A percentile compares a stretch with the other conserved stretches of the same genome.
Evolutionary conservation across 139 green algal genomes (phyloP).

Genomic region (Chlamydomonas sp.): DNA sequence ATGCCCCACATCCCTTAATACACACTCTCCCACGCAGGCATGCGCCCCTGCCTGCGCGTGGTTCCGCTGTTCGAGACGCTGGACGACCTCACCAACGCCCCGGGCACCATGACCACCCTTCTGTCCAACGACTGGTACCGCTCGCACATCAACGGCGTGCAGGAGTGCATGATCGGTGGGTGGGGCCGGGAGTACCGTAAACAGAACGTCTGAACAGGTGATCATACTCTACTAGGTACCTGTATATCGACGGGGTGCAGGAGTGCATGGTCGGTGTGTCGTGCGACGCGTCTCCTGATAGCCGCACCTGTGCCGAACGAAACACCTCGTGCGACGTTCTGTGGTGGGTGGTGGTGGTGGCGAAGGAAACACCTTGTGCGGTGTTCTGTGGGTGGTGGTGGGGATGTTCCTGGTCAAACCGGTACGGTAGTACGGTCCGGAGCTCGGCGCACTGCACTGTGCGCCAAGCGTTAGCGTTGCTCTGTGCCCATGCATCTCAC

Average conservation of each 20-base stretch:
- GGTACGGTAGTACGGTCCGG: no score
- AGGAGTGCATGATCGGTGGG: conserved; percentile 71
- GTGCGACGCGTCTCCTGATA: no score
- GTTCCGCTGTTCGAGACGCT: conserved; percentile 97
- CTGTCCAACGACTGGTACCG: conserved; percentile 78
- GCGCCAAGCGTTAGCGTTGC: no score
- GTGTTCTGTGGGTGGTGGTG: no score
- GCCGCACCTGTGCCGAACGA: no score
- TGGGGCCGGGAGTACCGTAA: neutral
- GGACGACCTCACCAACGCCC: conserved; percentile 87
- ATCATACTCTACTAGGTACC: neutral
- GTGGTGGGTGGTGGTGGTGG: no score
- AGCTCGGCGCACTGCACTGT: no score
- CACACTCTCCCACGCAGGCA: conserved; percentile 5
- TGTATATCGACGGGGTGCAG: neutral
- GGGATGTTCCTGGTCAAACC: no score
- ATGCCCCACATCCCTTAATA: no score
- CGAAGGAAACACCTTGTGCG: no score
- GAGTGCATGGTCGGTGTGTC: neutral
- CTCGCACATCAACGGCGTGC: conserved; percentile 62
- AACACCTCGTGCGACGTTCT: no score
- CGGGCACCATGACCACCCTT: conserved; percentile 65
- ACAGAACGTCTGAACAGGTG: conserved; percentile 48
- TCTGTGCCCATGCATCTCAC: no score
- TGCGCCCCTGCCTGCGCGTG: conserved; percentile 71